phyloP scores from a whole-genome alignment of 2,329 filamentous ascomycete species.

The Niveomyces coronatus region DNA sequence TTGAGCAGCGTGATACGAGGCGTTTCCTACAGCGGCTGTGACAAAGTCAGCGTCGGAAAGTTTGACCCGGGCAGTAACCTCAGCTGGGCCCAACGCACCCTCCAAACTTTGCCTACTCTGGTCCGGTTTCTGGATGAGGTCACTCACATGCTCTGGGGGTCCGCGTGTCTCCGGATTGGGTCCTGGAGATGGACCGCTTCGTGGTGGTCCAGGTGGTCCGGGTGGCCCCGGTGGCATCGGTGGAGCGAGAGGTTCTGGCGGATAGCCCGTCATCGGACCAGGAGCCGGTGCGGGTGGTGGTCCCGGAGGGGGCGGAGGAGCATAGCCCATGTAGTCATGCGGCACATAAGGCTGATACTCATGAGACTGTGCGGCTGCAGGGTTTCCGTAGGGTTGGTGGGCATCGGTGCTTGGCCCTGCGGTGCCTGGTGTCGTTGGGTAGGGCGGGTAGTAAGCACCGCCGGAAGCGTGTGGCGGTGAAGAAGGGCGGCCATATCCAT shows the following conservation, averaged over 20 bases:
- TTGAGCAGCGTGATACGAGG: not conserved
- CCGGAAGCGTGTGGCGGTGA: constrained; percentile 42
- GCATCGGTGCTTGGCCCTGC: constrained; percentile 15
- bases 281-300: constrained; percentile 12
- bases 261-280: constrained; percentile 16
- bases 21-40: constrained; percentile 21
- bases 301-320: constrained; percentile 28
- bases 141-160: constrained; percentile 35
- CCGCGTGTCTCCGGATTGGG: constrained; percentile 17
- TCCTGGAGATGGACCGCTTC: constrained; percentile 22
- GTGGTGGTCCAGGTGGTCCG: constrained; percentile 18
- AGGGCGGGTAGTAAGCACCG: constrained; percentile 38
- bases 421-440: constrained; percentile 22
- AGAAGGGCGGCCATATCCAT: constrained; percentile 29
- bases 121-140: constrained; percentile 22
- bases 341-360: constrained; percentile 33
- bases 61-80: not conserved
- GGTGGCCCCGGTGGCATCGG: constrained; percentile 14
- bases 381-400: constrained; percentile 29
- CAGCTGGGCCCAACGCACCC: constrained; percentile 24
- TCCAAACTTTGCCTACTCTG: constrained; percentile 17
- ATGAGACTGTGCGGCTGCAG: constrained; percentile 20
- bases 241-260: constrained; percentile 20
- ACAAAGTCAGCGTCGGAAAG: constrained; percentile 13
- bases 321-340: constrained; percentile 31